A percentile compares a stretch with the other conserved stretches of the same genome.
phyloP scores from a whole-genome alignment of 176 grass and related monocot species.

The Oryza meyeriana region DNA sequence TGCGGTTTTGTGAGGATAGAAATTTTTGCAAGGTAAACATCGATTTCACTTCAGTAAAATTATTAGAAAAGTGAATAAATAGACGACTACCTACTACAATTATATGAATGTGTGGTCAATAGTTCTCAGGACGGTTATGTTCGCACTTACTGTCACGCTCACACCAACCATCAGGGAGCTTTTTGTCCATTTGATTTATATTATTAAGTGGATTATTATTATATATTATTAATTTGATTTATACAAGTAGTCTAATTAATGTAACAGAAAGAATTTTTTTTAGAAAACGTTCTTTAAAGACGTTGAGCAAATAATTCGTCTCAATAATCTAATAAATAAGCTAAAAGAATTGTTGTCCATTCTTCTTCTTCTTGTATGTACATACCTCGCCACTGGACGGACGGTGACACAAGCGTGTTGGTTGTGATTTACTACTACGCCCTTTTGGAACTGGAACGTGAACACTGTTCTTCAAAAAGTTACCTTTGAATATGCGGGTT shows the following conservation, averaged over 20 bases:
- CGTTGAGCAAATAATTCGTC: too few species aligned
- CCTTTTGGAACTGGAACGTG: not conserved
- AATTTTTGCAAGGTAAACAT: not conserved
- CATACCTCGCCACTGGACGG: not conserved
- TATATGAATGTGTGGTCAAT: not conserved
- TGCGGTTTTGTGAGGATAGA: conserved; percentile 3
- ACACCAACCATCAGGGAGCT: conserved; percentile 20
- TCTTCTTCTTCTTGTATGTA: not conserved
- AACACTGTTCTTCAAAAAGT: not conserved
- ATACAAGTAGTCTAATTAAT: too few species aligned
- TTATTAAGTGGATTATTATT: too few species aligned
- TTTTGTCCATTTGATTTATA: too few species aligned
- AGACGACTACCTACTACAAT: not conserved
- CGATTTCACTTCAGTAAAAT: too few species aligned
- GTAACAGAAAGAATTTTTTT: too few species aligned
- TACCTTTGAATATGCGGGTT: not conserved
- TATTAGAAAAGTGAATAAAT: too few species aligned
- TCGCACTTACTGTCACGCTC: not conserved
- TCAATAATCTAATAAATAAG: too few species aligned
- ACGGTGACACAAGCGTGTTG: not conserved
- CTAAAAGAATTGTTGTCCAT: too few species aligned
- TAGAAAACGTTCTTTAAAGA: too few species aligned
- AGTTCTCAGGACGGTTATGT: not conserved
- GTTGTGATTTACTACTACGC: too few species aligned
- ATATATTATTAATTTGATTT: too few species aligned